Conservation (phyloP, 2,329 filamentous ascomycete genomes). For the Claviceps fusiformis region DNA sequence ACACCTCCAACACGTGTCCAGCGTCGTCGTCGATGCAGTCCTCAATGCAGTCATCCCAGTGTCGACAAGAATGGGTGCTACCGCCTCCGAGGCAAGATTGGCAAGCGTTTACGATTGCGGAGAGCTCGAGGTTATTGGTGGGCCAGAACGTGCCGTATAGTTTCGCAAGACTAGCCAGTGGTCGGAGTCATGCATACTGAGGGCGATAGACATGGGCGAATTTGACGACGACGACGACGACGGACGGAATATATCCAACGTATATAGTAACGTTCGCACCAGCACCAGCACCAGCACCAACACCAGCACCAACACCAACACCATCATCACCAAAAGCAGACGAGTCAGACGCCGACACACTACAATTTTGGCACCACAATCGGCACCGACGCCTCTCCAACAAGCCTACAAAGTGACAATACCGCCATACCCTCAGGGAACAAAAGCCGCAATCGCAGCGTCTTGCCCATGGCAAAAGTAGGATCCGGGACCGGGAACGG, state of each 20-base stretch:
- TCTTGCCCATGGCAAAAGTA: not conserved
- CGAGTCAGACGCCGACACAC: conserved; percentile 9
- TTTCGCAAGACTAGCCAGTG: conserved; percentile 63
- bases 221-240: not conserved
- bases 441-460: not conserved
- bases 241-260: no score
- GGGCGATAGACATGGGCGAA: not conserved
- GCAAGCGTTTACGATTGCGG: conserved; percentile 71
- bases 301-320: not conserved
- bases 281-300: not conserved
- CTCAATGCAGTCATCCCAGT: conserved; percentile 21
- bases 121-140: conserved; percentile 63
- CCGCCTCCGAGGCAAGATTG: conserved; percentile 21
- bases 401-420: conserved; percentile 12
- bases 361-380: not conserved
- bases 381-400: not conserved
- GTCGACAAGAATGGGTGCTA: conserved; percentile 14
- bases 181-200: conserved; percentile 21
- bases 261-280: not conserved
- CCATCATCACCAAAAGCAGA: not conserved
- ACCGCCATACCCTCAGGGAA: not conserved
- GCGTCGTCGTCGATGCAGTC: conserved; percentile 33
- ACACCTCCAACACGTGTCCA: conserved; percentile 22
- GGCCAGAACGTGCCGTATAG: conserved; percentile 82
- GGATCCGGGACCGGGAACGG: no score